Evolutionary conservation across 495 filamentous ascomycete genomes (phyloP).

Genomic region (Aspergillus nanangensis): DNA sequence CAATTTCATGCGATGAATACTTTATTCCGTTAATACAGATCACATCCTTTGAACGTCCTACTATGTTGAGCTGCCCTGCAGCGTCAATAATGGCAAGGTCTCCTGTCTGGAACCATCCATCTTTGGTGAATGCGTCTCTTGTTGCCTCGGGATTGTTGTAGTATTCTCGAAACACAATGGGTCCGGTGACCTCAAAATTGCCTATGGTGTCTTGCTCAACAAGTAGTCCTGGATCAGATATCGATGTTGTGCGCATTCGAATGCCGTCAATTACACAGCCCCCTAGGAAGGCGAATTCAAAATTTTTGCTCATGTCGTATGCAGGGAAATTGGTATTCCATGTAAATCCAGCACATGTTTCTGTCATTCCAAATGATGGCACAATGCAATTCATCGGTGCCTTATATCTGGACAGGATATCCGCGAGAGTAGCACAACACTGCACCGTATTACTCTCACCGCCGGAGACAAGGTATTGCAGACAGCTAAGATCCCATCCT

Average conservation of each 20-base stretch:
- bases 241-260: background rate
- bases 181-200: conserved; percentile 26
- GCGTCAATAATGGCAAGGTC: conserved; percentile 62
- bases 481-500: conserved; percentile 20
- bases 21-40: conserved; percentile 55
- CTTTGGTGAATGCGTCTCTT: conserved; percentile 57
- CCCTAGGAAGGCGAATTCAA: conserved; percentile 35
- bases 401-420: conserved; percentile 25
- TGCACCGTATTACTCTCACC: conserved; percentile 34
- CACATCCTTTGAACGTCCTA: conserved; percentile 49
- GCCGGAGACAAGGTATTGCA: conserved; percentile 27
- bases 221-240: background rate
- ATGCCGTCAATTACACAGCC: conserved; percentile 18
- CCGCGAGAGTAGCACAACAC: conserved; percentile 20
- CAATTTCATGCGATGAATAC: conserved; percentile 34
- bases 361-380: conserved; percentile 53
- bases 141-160: conserved; percentile 66
- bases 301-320: conserved; percentile 24
- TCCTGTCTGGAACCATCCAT: conserved; percentile 83
- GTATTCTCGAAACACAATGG: conserved; percentile 77
- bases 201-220: background rate
- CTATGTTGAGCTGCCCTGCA: conserved; percentile 52
- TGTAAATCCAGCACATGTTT: conserved; percentile 49
- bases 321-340: conserved; percentile 28
- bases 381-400: conserved; percentile 34